Percentiles rank a stretch among this genome's conserved stretches.
phyloP scores from a whole-genome alignment of 202 grass and related monocot species.

The Brachypodium distachyon region DNA sequence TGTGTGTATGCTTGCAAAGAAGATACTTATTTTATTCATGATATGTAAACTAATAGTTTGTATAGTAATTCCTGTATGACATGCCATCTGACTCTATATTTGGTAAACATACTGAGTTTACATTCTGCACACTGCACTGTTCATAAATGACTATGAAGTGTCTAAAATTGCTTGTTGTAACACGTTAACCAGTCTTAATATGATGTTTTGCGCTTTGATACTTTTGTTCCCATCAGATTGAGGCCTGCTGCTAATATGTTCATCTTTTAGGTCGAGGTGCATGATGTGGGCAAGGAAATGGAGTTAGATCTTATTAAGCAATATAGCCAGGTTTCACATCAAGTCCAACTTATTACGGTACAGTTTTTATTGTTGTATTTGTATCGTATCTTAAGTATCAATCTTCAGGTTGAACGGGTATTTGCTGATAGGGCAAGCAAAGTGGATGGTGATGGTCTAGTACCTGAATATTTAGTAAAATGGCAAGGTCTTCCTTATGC shows the following conservation, averaged over 20 bases:
- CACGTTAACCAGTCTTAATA: neutral
- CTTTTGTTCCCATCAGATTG: neutral
- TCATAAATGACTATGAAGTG: neutral
- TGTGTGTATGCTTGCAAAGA: neutral
- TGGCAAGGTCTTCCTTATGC: constrained; percentile 99
- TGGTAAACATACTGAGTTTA: neutral
- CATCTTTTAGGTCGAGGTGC: constrained; percentile 72
- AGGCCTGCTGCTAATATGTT: constrained; percentile 14
- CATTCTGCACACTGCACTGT: neutral
- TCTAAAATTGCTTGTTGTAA: neutral
- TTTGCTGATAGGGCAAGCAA: constrained; percentile 95
- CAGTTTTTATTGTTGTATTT: neutral
- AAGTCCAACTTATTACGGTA: neutral
- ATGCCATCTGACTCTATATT: neutral
- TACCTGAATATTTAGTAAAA: constrained; percentile 96
- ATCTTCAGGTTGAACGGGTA: constrained; percentile 93
- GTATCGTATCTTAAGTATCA: constrained; percentile 31
- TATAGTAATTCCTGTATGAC: neutral
- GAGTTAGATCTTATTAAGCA: constrained; percentile 96
- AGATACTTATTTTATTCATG: neutral
- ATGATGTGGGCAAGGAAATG: constrained; percentile 99
- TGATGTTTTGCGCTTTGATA: neutral
- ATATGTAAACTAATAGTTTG: neutral
- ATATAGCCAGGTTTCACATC: constrained; percentile 83
- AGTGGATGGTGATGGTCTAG: constrained; percentile 71